Conservation (phyloP, 495 filamentous ascomycete species). For the Ascobolus immersus region DNA sequence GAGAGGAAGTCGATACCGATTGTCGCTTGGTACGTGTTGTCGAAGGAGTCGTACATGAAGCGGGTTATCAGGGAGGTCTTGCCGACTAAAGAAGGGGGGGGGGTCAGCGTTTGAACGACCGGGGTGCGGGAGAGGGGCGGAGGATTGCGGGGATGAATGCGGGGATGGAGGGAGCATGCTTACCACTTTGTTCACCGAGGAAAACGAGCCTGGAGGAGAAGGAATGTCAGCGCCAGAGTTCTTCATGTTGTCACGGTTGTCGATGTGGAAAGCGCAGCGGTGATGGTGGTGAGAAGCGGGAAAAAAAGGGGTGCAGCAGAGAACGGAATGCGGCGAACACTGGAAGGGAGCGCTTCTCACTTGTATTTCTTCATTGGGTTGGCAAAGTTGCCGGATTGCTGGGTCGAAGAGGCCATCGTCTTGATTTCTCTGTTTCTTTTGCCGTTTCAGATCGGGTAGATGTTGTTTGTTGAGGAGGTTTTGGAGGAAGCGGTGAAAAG, state of each 20-base stretch:
- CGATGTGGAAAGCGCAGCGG: neutral
- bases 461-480: too few relatives aligned
- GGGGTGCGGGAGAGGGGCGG: constrained; percentile 3
- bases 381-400: too few relatives aligned
- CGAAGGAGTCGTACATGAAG: constrained; percentile 99
- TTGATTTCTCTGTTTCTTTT: too few relatives aligned
- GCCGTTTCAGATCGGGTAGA: too few relatives aligned
- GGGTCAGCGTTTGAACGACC: constrained; percentile 4
- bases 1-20: constrained; percentile 99
- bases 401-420: too few relatives aligned
- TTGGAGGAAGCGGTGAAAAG: too few relatives aligned
- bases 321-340: too few relatives aligned
- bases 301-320: constrained; percentile 5
- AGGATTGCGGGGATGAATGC: neutral
- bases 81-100: constrained; percentile 34
- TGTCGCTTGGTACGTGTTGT: constrained; percentile 98
- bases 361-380: constrained; percentile 99
- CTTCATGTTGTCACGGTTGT: neutral
- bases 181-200: constrained; percentile 94
- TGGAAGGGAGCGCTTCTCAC: too few relatives aligned
- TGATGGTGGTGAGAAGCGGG: constrained; percentile 5
- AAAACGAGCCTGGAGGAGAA: constrained; percentile 52
- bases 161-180: constrained; percentile 10
- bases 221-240: constrained; percentile 12
- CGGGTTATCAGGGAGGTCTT: constrained; percentile 96